These are phyloP conservation scores for Oemleria cerasiformis DNA, from an alignment of 306 rosid genomes.

Conservation along the genomic window DNA sequence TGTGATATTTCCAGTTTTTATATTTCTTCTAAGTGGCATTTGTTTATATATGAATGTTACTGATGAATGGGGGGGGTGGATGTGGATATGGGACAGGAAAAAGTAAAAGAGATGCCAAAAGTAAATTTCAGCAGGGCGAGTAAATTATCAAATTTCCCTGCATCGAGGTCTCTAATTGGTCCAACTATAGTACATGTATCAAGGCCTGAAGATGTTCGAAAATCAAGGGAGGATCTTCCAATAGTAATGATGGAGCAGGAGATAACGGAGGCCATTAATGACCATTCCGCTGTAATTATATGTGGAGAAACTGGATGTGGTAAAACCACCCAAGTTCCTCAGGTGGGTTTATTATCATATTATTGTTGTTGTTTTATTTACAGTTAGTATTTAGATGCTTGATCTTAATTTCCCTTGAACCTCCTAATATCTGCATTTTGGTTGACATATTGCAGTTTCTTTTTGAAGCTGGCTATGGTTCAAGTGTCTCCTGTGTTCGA, in stretches of 20 bases:
- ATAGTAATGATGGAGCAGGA: constrained; percentile 98
- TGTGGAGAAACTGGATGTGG: constrained; percentile 99
- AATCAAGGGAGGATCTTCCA: constrained; percentile 83
- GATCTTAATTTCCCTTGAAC: constrained; percentile 4
- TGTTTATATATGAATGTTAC: not conserved
- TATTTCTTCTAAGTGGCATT: not conserved
- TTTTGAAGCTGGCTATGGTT: constrained; percentile 89
- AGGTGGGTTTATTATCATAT: constrained; percentile 40
- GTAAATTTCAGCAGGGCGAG: constrained; percentile 24
- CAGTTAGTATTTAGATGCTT: constrained; percentile 10
- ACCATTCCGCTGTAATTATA: constrained; percentile 67
- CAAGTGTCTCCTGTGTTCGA: constrained; percentile 41
- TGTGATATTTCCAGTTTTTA: not conserved
- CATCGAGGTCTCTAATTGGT: constrained; percentile 25
- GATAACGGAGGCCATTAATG: constrained; percentile 89
- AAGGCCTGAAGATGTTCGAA: constrained; percentile 71
- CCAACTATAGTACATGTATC: constrained; percentile 77
- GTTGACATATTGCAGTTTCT: constrained; percentile 50
- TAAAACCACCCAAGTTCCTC: constrained; percentile 99
- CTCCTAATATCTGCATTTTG: constrained; percentile 13
- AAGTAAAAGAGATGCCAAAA: constrained; percentile 24
- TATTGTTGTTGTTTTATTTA: constrained; percentile 10
- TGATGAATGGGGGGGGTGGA: constrained; percentile 21
- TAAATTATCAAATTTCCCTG: constrained; percentile 27
- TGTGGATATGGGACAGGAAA: constrained; percentile 41